These are phyloP conservation scores for Protomyces macrosporus DNA, from an alignment of 1,139 yeast species.

Conservation along the genomic window DNA sequence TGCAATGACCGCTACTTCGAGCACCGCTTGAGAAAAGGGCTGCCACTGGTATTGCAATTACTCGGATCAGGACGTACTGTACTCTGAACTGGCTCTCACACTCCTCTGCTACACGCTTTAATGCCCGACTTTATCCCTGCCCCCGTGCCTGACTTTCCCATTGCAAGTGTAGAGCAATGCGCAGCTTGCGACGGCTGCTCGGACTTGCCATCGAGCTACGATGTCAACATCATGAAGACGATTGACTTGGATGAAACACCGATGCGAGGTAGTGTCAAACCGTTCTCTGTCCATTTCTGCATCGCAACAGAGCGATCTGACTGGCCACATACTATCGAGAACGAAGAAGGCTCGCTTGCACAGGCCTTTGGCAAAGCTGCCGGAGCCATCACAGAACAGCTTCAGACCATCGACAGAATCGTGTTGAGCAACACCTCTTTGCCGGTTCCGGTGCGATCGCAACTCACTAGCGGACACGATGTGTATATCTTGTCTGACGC, in stretches of 20 bases:
- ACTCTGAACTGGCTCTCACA: too few relatives aligned
- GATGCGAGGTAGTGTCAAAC: constrained; percentile 12
- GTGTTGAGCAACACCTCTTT: constrained; percentile 9
- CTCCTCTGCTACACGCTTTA: too few relatives aligned
- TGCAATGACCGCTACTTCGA: too few relatives aligned
- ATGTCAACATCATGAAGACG: background rate
- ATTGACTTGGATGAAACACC: constrained; percentile 10
- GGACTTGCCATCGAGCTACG: background rate
- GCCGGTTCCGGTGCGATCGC: background rate
- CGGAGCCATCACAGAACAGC: background rate
- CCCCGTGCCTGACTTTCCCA: constrained; percentile 20
- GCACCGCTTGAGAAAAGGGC: too few relatives aligned
- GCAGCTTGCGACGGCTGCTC: constrained; percentile 7
- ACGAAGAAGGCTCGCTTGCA: constrained; percentile 7
- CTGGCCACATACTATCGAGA: constrained; percentile 16
- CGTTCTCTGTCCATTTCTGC: constrained; percentile 13
- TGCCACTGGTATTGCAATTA: too few relatives aligned
- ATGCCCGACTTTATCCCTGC: constrained; percentile 9
- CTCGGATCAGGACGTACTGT: too few relatives aligned
- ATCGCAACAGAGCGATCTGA: constrained; percentile 11
- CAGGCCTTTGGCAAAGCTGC: background rate
- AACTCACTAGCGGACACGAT: background rate
- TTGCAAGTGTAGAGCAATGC: constrained; percentile 1
- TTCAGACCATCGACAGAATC: background rate
- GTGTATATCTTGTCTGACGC: constrained; percentile 1